A percentile compares a stretch with the other conserved stretches of the same genome.
Conservation (phyloP, 1,284 basidiomycete genomes). For the Trichosporon sp. region DNA sequence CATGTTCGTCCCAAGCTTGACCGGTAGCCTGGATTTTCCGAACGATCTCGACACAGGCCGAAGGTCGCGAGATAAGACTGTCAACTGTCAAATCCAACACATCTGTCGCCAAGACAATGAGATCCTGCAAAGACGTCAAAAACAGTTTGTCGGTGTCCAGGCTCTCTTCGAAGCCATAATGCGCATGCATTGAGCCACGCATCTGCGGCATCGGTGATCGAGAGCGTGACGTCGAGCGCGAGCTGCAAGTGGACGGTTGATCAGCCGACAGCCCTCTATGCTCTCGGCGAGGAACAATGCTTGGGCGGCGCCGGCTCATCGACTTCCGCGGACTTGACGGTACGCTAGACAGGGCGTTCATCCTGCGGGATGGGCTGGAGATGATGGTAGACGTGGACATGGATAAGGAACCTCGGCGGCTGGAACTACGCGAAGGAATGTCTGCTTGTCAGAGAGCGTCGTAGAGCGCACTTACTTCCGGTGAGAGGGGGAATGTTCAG, state of each 20-base stretch:
- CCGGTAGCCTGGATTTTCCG: constrained; percentile 86
- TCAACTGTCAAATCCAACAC: constrained; percentile 83
- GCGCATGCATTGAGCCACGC: constrained; percentile 49
- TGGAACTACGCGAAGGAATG: constrained; percentile 32
- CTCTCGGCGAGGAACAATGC: constrained; percentile 32
- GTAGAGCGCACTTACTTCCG: neutral
- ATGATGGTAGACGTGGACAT: constrained; percentile 17
- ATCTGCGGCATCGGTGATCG: constrained; percentile 79
- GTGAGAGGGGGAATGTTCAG: constrained; percentile 12
- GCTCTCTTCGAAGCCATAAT: constrained; percentile 15
- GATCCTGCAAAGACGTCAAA: constrained; percentile 83
- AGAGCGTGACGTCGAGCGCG: constrained; percentile 92
- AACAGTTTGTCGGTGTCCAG: constrained; percentile 49
- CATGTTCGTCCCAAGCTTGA: constrained; percentile 91
- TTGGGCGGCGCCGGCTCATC: constrained; percentile 33
- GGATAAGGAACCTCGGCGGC: constrained; percentile 38
- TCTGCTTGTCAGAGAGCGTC: neutral
- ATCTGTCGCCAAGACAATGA: constrained; percentile 92
- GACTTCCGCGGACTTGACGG: constrained; percentile 30
- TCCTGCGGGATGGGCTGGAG: constrained; percentile 30
- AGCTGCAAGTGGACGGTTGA: constrained; percentile 64
- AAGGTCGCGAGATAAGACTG: constrained; percentile 75
- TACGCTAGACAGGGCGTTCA: constrained; percentile 26
- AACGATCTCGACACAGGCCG: constrained; percentile 79
- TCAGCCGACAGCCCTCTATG: neutral